Percentiles rank a stretch among this genome's conserved stretches.
Conservation (phyloP, 176 grass and related monocot genomes). For the Thinopyrum elongatum region DNA sequence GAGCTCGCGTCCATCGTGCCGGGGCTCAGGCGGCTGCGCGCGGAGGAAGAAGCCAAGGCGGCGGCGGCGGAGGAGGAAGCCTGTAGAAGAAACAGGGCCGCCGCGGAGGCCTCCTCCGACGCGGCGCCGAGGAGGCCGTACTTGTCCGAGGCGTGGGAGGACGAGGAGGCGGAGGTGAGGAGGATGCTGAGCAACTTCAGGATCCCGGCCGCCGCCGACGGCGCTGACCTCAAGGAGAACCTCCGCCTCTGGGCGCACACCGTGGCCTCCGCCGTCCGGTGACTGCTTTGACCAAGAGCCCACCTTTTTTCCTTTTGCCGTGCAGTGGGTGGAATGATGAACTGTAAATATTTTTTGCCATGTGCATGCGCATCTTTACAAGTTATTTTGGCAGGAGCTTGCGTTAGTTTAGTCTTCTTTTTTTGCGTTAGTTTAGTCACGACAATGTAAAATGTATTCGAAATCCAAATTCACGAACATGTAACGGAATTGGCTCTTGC, state of each 20-base stretch:
- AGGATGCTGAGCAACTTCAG: slow-evolving; percentile 52
- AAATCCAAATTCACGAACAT: not conserved
- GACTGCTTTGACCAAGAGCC: not conserved
- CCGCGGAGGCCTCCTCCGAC: not conserved
- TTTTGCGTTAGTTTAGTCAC: not conserved
- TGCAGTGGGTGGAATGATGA: not conserved
- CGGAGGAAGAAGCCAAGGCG: slow-evolving; percentile 21
- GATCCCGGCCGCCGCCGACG: slow-evolving; percentile 40
- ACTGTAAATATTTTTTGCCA: slow-evolving; percentile 37
- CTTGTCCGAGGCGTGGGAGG: slow-evolving; percentile 89
- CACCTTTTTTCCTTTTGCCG: not conserved
- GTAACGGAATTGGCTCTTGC: not conserved
- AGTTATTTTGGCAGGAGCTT: not conserved
- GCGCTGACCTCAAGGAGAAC: slow-evolving; percentile 66
- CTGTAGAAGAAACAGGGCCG: not conserved
- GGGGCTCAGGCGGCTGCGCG: slow-evolving; percentile 32
- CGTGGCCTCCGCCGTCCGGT: slow-evolving; percentile 75
- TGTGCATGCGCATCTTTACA: not conserved
- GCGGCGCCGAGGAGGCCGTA: slow-evolving; percentile 50
- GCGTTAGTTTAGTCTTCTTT: not conserved
- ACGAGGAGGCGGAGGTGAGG: slow-evolving; percentile 47
- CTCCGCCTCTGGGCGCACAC: slow-evolving; percentile 85
- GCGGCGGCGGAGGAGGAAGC: slow-evolving; percentile 18
- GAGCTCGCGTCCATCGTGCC: slow-evolving; percentile 76
- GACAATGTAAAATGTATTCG: not conserved